phyloP scores from a whole-genome alignment of 2,329 filamentous ascomycete genomes.

The Trichophyton benhamiae region DNA sequence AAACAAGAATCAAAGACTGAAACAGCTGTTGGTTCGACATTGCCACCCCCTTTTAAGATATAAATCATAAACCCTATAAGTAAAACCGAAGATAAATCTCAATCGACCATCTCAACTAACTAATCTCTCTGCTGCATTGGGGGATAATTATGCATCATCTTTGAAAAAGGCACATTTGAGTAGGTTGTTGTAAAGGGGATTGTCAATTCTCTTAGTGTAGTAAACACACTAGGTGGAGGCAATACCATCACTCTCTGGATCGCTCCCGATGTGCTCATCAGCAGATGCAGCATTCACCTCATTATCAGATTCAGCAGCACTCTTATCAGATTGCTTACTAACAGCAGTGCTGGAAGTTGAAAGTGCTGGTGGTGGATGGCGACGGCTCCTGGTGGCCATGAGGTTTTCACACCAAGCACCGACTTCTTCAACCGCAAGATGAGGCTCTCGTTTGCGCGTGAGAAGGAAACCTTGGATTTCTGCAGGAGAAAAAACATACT shows the following conservation, averaged over 20 bases:
- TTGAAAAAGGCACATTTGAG: background rate
- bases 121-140: background rate
- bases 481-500: slow-evolving; percentile 38
- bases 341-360: background rate
- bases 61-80: background rate
- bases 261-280: background rate
- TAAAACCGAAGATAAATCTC: background rate
- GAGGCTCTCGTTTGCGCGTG: slow-evolving; percentile 28
- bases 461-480: slow-evolving; percentile 44
- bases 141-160: background rate
- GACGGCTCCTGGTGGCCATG: background rate
- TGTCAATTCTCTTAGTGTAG: background rate
- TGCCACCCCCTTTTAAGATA: background rate
- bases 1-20: background rate
- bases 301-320: background rate
- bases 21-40: background rate
- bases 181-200: background rate
- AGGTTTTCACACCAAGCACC: slow-evolving; percentile 26
- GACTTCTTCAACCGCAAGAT: slow-evolving; percentile 32
- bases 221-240: background rate
- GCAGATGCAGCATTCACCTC: background rate
- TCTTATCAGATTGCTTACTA: background rate
- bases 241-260: background rate
- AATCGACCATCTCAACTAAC: background rate
- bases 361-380: background rate